Conservation (phyloP, 371 early-diverging fungal species). For the Mucor mucedo region DNA sequence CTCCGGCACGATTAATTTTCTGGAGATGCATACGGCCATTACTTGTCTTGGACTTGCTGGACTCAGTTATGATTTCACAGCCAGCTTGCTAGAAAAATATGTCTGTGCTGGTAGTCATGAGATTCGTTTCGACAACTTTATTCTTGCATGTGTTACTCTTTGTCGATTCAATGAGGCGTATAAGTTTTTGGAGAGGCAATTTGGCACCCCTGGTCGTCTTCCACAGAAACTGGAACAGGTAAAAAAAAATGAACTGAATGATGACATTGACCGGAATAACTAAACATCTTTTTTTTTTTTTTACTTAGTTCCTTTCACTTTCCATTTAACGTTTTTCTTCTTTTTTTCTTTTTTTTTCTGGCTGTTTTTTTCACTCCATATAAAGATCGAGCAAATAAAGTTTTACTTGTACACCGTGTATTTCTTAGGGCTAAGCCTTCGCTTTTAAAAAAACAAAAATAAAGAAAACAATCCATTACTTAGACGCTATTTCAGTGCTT, state of each 20-base stretch:
- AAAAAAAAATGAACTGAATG: background rate
- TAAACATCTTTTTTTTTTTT: background rate
- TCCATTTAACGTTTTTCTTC: too few relatives aligned
- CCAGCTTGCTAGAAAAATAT: conserved; percentile 10
- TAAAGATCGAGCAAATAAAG: too few relatives aligned
- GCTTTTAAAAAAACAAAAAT: too few relatives aligned
- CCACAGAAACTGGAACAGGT: conserved; percentile 6
- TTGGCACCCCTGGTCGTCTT: conserved; percentile 7
- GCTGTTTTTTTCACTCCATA: background rate
- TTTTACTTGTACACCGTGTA: too few relatives aligned
- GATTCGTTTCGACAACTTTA: conserved; percentile 24
- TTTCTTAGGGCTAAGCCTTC: too few relatives aligned
- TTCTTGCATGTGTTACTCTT: conserved; percentile 21
- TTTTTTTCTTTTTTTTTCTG: background rate
- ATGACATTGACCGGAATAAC: too few relatives aligned
- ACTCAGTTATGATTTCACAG: background rate
- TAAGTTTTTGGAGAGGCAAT: conserved; percentile 8
- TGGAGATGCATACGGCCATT: conserved; percentile 17
- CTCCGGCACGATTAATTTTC: conserved; percentile 20
- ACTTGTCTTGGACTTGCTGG: conserved; percentile 7
- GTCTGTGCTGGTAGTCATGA: conserved; percentile 4
- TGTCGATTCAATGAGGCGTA: conserved; percentile 13
- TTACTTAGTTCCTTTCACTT: background rate
- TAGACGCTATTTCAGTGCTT: too few relatives aligned
- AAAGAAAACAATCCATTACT: too few relatives aligned